These are phyloP conservation scores for Pittosporum tobira DNA, from an alignment of 129 eudicot species.

Conservation along the genomic window DNA sequence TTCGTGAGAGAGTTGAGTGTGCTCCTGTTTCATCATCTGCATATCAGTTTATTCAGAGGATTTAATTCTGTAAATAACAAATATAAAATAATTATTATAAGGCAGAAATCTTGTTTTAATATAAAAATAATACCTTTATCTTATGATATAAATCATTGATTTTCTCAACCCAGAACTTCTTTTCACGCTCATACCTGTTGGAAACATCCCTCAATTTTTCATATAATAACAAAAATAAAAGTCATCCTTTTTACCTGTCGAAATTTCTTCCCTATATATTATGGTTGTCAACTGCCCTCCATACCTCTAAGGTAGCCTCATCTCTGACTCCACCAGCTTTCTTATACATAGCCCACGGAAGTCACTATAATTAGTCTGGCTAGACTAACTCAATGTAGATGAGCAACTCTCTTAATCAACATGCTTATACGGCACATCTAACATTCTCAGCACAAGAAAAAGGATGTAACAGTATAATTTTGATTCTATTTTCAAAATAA, in stretches of 20 bases:
- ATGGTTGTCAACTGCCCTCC: too few relatives aligned
- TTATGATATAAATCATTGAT: constrained; percentile 48
- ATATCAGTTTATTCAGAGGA: constrained; percentile 11
- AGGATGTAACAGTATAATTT: background rate
- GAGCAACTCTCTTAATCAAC: too few relatives aligned
- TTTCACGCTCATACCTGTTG: constrained; percentile 61
- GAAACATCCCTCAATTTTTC: constrained; percentile 49
- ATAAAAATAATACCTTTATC: constrained; percentile 41
- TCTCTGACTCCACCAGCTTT: too few relatives aligned
- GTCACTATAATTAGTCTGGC: background rate
- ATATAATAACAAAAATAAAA: too few relatives aligned
- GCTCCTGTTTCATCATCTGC: constrained; percentile 72
- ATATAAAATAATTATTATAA: background rate
- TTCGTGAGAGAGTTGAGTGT: constrained; percentile 62
- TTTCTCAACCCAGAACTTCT: constrained; percentile 58
- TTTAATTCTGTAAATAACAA: background rate
- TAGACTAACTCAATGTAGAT: too few relatives aligned
- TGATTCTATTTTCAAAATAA: background rate
- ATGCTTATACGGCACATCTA: background rate
- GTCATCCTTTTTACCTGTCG: too few relatives aligned
- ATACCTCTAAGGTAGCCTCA: too few relatives aligned
- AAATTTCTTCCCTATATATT: too few relatives aligned
- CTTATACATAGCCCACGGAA: too few relatives aligned
- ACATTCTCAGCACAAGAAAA: background rate
- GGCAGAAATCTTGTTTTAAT: background rate